Base-by-base conservation (phyloP, 2,329 filamentous ascomycete species). In the Fusarium falciforme region DNA sequence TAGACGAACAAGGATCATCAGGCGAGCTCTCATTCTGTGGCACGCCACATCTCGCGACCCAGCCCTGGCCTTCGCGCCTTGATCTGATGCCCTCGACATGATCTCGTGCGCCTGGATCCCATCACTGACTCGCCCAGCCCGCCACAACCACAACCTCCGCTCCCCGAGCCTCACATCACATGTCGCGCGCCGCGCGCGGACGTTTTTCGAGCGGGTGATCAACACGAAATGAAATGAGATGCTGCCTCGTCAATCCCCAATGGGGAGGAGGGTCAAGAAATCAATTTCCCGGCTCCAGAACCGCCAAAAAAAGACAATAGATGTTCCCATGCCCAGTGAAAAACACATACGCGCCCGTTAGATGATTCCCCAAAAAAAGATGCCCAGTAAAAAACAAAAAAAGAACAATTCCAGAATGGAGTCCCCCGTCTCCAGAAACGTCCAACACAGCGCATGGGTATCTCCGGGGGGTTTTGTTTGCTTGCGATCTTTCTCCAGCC, bases 341-440 rank as follows among this genome's bases (percentile, higher is more conserved):
- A 67, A 52, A 65, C 54, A 63, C 62, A 64, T 66, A 60, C 62
- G 60, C 76, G 76, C 76, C 76, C 44, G 61, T 69, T 70, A 63
- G 49, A 75, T 73, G 69, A 62, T 66, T 60, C 54, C 57, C 20
- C 57, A 66, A 54, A 49, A 72, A 76, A 67, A 62, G 29, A 58
- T 65, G 49, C 64, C 73, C 68, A 61, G 16, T 49, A 49, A 52
- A 70, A 68, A 69, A 75, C 58, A 69, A 70, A 72, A 72, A 68
- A 69, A 76, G 61, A 69, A 65, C 65, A 77, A 69, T 68, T 66
- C 69, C 71, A 75, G 67, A 76, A 75, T 79, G 74, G 76, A 78
- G 77, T 71, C 71, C 75, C 71, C 77, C 74, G 57, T 79, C 77
- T 79, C 77, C 77, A 79, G 64, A 79, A 77, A 73, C 55, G 67